phyloP scores from a whole-genome alignment of 202 grass and related monocot genomes.

The Hordeum pubiflorum region DNA sequence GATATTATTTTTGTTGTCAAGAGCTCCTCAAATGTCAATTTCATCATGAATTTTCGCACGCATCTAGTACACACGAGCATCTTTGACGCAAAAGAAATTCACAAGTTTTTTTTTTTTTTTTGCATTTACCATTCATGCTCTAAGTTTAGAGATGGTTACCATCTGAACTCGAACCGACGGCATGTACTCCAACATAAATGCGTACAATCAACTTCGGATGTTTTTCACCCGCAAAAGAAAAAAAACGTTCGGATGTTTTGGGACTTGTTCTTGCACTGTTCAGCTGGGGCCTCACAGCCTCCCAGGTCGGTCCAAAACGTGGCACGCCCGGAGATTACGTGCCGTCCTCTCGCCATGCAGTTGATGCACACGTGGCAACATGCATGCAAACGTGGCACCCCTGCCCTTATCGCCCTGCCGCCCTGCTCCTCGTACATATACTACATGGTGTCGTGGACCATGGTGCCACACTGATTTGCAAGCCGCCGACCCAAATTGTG shows the following conservation, averaged over 20 bases:
- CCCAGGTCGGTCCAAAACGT: background rate
- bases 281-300: background rate
- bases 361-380: background rate
- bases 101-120: too few relatives aligned
- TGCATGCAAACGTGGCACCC: conserved; percentile 17
- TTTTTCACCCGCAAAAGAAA: background rate
- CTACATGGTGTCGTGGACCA: background rate
- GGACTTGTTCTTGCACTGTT: background rate
- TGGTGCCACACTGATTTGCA: too few relatives aligned
- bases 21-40: too few relatives aligned
- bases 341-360: background rate
- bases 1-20: too few relatives aligned
- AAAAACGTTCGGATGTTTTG: background rate
- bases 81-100: too few relatives aligned
- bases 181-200: background rate
- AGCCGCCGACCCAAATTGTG: background rate
- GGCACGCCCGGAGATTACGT: background rate
- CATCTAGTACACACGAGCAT: too few relatives aligned
- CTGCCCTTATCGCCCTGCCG: background rate
- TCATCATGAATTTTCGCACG: too few relatives aligned
- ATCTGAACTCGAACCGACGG: background rate
- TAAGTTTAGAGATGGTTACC: too few relatives aligned
- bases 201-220: background rate
- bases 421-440: conserved; percentile 11
- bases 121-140: too few relatives aligned